phyloP scores from a whole-genome alignment of 202 grass and related monocot genomes.

The Saccharum hybrid region DNA sequence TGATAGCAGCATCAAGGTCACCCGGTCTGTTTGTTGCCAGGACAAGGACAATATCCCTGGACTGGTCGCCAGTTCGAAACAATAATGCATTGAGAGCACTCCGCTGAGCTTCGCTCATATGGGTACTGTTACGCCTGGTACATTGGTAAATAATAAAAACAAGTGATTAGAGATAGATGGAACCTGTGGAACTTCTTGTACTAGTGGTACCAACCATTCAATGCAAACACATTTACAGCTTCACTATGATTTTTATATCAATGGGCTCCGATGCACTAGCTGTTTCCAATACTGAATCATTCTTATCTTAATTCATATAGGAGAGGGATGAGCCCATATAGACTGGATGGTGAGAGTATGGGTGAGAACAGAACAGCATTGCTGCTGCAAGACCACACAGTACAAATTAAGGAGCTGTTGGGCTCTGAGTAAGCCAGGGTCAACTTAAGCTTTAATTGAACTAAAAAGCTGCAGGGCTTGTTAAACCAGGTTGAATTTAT shows the following conservation, averaged over 20 bases:
- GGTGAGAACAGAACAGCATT: not conserved
- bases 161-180: constrained; percentile 29
- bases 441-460: not conserved
- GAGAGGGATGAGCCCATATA: not conserved
- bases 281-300: not conserved
- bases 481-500: constrained; percentile 14
- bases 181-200: constrained; percentile 18
- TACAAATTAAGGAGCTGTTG: not conserved
- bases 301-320: not conserved
- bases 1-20: constrained; percentile 89
- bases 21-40: constrained; percentile 89
- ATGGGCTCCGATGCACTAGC: not conserved
- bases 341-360: not conserved
- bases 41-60: constrained; percentile 80
- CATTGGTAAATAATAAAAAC: constrained; percentile 43
- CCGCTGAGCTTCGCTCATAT: constrained; percentile 94
- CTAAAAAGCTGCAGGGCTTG: not conserved
- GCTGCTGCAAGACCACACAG: not conserved
- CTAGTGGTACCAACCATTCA: not conserved
- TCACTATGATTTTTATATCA: not conserved
- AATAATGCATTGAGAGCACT: constrained; percentile 96
- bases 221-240: constrained; percentile 14
- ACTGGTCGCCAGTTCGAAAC: constrained; percentile 94
- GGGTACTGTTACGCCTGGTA: constrained; percentile 79
- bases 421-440: constrained; percentile 1